Conservation (phyloP, 1,139 yeast genomes). For the Blastobotrys niveus region DNA sequence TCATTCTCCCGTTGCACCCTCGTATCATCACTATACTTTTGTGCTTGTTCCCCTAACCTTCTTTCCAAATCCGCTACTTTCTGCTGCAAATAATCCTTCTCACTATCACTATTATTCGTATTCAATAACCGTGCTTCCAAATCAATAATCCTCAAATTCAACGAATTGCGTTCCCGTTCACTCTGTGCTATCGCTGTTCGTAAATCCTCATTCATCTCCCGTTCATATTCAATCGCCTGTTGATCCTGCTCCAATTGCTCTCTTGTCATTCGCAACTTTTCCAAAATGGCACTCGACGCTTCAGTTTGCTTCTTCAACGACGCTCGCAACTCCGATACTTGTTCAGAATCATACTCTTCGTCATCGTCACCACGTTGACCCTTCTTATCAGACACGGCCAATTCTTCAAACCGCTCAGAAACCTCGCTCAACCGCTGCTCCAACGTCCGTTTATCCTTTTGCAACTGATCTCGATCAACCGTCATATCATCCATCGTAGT, state of each 20-base stretch:
- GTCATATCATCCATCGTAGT: constrained; percentile 36
- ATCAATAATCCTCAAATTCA: constrained; percentile 31
- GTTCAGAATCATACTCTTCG: constrained; percentile 12
- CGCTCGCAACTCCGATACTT: constrained; percentile 21
- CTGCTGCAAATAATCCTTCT: constrained; percentile 24
- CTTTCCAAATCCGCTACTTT: constrained; percentile 36
- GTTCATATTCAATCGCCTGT: constrained; percentile 27
- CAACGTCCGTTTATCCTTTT: constrained; percentile 34
- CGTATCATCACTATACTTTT: constrained; percentile 33
- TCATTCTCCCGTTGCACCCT: constrained; percentile 31
- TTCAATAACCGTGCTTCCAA: constrained; percentile 31
- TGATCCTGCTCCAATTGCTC: constrained; percentile 23
- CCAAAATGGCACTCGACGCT: constrained; percentile 20
- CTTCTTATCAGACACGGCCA: constrained; percentile 18
- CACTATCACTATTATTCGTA: constrained; percentile 17
- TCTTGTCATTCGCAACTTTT: constrained; percentile 21
- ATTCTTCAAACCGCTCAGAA: constrained; percentile 28
- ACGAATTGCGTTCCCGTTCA: constrained; percentile 32
- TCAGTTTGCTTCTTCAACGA: constrained; percentile 25
- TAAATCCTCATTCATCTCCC: constrained; percentile 27
- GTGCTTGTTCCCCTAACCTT: constrained; percentile 35
- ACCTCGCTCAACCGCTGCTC: constrained; percentile 34
- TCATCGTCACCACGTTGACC: background rate
- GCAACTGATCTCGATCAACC: constrained; percentile 35
- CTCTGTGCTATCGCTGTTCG: constrained; percentile 21